Base-by-base conservation (phyloP, 805 yeast genomes). In the Cyberlindnera mississippiensis region DNA sequence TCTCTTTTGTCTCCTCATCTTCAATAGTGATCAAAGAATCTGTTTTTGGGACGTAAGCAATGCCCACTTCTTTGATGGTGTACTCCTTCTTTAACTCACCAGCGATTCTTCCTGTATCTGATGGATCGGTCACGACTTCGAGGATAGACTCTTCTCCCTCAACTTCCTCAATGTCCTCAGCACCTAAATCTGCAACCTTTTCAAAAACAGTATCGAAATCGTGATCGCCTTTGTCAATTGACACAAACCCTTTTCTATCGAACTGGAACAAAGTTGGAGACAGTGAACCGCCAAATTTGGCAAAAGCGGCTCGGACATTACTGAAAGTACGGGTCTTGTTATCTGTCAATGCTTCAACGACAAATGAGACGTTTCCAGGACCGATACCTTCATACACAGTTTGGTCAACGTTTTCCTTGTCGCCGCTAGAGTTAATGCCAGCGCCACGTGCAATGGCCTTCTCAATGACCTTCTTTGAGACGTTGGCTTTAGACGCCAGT, bases 371-470 rank as follows among this genome's bases (percentile, higher is more conserved):
- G 2, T 96, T 96, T 2, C 90, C 95, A 0, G 96, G 96, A 0
- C 91, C 97, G 61, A 89, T 69, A 13, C 93, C 96, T 60, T 93
- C 98, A 62, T 90, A 93, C 10, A 75, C 60, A 24, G 81, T 85
- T 11, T 72, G 61, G 42, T 76, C 84, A 44, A 74, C 64, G 22
- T 70, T 67, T 17, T 62, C 57, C 47, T 63, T 70, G 3, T 70
- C 71, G 22, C 71, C 67, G 26, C 67, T 71, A 28, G 70, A 64
- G 22, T 73, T 67, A 37, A 78, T 80, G 1, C 95, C 96, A 1
- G 81, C 71, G 14, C 91, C 96, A 60, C 96, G 76, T 55, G 82
- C 83, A 42, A 91, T 73, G 4, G 98, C 97, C 57, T 75, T 80
- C 34, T 91, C 97, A 50, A 93, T 80, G 41, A 88, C 88, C 56